Evolutionary conservation across 2,329 filamentous ascomycete genomes (phyloP).

Genomic region (Aureobasidium sp.): DNA sequence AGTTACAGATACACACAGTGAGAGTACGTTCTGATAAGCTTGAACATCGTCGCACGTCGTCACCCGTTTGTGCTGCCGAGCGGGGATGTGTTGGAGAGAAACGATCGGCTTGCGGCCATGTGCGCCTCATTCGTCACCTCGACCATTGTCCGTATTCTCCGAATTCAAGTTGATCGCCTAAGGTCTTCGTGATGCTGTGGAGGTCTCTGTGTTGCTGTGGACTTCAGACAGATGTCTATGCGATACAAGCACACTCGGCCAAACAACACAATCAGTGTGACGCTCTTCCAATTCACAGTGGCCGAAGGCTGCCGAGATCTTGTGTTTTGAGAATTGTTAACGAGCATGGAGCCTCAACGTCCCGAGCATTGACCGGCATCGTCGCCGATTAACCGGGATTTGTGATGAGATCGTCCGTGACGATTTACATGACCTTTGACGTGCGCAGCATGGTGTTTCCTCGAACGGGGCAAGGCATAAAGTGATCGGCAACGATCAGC

Average conservation of each 20-base stretch:
- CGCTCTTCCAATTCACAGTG: neutral
- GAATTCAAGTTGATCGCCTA: too few relatives aligned
- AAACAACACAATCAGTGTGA: neutral
- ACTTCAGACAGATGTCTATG: neutral
- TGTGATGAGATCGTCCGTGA: conserved; percentile 1
- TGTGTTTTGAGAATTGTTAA: neutral
- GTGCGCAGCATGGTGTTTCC: neutral
- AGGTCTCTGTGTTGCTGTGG: neutral
- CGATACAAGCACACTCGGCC: neutral
- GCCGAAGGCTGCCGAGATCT: neutral
- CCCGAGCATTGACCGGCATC: neutral
- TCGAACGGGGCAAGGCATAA: neutral
- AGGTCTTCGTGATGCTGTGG: neutral
- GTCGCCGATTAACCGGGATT: neutral
- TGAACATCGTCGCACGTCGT: neutral
- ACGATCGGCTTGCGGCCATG: neutral
- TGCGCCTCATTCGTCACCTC: neutral
- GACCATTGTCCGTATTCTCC: neutral
- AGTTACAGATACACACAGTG: neutral
- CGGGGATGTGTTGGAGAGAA: neutral
- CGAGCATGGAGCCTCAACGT: neutral
- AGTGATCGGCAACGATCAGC: conserved; percentile 1
- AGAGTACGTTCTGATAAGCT: neutral
- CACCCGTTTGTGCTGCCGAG: neutral
- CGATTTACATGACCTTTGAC: neutral